phyloP scores from a whole-genome alignment of 345 rosid species.

The Salix brachista region DNA sequence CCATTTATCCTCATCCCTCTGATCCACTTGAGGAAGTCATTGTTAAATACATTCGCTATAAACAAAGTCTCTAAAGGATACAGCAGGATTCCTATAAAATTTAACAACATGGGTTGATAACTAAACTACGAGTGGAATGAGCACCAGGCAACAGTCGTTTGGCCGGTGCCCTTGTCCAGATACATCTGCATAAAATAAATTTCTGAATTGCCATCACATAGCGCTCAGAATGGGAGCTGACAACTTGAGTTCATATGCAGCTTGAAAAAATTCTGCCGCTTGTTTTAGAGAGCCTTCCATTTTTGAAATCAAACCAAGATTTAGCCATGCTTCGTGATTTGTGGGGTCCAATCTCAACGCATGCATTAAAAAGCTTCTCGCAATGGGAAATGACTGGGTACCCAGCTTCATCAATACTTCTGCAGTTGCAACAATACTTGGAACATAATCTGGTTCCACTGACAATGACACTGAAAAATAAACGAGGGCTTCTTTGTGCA shows the following conservation, averaged over 20 bases:
- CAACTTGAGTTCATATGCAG: conserved; percentile 73
- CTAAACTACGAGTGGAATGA: neutral
- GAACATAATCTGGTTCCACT: conserved; percentile 71
- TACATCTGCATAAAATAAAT: conserved; percentile 2
- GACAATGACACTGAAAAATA: conserved; percentile 67
- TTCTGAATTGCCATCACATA: conserved; percentile 11
- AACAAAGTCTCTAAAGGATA: neutral
- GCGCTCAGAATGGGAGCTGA: conserved; percentile 76
- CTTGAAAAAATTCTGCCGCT: conserved; percentile 90
- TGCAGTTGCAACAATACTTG: conserved; percentile 76
- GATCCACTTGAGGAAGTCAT: neutral
- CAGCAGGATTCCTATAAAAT: conserved; percentile 14
- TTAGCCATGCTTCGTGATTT: conserved; percentile 75
- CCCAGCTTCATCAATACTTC: conserved; percentile 63
- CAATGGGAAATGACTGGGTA: conserved; percentile 48
- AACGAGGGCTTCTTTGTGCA: conserved; percentile 66
- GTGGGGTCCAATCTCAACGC: conserved; percentile 75
- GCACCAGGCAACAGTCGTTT: neutral
- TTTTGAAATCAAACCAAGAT: conserved; percentile 72
- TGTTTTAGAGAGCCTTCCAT: conserved; percentile 69
- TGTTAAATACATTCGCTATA: neutral
- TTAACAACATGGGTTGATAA: neutral
- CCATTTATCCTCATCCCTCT: neutral
- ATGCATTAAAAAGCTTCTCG: conserved; percentile 81
- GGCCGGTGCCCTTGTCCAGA: neutral